A percentile compares a stretch with the other conserved stretches of the same genome.
Evolutionary conservation across 2,329 filamentous ascomycete genomes (phyloP).

Genomic region (Fusarium setosum): DNA sequence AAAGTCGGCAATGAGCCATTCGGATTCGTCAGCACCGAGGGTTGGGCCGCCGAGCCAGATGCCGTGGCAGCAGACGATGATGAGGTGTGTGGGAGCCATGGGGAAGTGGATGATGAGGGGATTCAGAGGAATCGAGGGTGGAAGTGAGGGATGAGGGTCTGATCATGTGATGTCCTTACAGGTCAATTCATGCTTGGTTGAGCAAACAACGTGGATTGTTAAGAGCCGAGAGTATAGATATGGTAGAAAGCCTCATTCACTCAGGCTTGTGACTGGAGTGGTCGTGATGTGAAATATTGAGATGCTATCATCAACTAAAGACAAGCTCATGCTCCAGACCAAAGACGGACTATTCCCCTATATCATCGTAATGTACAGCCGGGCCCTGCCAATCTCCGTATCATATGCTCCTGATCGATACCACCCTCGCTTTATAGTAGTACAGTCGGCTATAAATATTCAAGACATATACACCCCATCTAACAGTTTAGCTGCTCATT

Average conservation of each 20-base stretch:
- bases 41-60: constrained; percentile 74
- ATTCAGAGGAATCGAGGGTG: constrained; percentile 11
- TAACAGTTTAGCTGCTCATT: constrained; percentile 7
- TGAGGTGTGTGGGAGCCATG: constrained; percentile 63
- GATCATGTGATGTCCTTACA: constrained; percentile 44
- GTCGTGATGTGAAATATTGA: background rate
- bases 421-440: constrained; percentile 28
- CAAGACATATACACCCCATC: constrained; percentile 17
- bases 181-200: background rate
- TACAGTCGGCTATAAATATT: constrained; percentile 29
- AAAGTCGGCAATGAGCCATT: constrained; percentile 82
- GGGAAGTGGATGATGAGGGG: constrained; percentile 23
- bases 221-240: background rate
- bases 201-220: background rate
- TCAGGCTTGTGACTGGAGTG: too few relatives aligned
- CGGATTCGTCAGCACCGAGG: constrained; percentile 64
- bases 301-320: background rate
- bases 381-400: constrained; percentile 10
- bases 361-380: constrained; percentile 29
- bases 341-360: constrained; percentile 10
- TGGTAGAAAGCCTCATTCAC: too few relatives aligned
- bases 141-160: constrained; percentile 25
- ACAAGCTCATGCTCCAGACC: constrained; percentile 7
- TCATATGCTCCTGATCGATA: constrained; percentile 12
- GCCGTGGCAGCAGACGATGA: constrained; percentile 87